phyloP scores from a whole-genome alignment of 2,329 filamentous ascomycete genomes.

The Nemania sp. region DNA sequence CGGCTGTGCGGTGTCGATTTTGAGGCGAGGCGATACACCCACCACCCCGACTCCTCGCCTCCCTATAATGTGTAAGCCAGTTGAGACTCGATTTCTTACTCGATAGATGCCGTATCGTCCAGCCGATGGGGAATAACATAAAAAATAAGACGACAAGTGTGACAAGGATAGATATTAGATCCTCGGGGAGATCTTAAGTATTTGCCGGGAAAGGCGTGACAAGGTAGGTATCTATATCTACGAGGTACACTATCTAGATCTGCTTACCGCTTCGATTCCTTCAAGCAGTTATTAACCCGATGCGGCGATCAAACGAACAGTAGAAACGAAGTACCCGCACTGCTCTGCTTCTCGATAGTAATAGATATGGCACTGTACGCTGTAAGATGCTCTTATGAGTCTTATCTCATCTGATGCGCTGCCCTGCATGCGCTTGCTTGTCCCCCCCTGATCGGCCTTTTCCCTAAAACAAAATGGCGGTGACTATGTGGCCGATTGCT shows the following conservation, averaged over 20 bases:
- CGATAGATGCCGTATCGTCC: neutral
- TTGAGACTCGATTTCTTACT: slow-evolving; percentile 2
- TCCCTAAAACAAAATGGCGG: slow-evolving; percentile 36
- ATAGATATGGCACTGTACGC: neutral
- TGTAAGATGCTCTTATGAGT: neutral
- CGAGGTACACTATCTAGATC: no score
- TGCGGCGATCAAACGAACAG: no score
- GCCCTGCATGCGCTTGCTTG: neutral
- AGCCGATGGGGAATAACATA: slow-evolving; percentile 7
- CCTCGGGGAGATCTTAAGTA: slow-evolving; percentile 17
- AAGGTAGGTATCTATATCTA: neutral
- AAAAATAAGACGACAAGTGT: slow-evolving; percentile 1
- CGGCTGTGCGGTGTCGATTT: neutral
- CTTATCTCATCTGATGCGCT: neutral
- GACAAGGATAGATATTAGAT: slow-evolving; percentile 11
- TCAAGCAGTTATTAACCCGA: neutral
- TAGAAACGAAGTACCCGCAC: neutral
- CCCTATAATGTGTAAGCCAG: slow-evolving; percentile 4
- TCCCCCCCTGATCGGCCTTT: slow-evolving; percentile 17
- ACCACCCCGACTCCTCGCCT: neutral
- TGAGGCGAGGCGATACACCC: slow-evolving; percentile 4
- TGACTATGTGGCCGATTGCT: slow-evolving; percentile 41
- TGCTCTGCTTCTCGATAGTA: no score
- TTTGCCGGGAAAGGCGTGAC: neutral
- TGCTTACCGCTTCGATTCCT: neutral